Evolutionary conservation across 2,329 filamentous ascomycete species (phyloP).

Genomic region (Fusarium irregulare): DNA sequence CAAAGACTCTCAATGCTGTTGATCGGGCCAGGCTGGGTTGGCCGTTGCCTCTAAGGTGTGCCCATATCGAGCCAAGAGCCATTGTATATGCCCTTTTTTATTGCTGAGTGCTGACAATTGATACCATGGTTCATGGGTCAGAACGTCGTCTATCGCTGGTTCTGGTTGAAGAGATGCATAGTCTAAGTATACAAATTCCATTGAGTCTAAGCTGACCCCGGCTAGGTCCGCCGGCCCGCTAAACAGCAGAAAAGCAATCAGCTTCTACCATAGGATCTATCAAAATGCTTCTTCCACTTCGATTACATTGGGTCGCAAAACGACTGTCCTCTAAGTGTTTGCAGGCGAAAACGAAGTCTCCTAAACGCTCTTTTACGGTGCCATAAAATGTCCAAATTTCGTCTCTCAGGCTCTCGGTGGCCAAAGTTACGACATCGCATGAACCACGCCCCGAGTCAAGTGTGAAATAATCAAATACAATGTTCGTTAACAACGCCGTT

Average conservation of each 20-base stretch:
- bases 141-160: constrained; percentile 4
- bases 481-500: constrained; percentile 46
- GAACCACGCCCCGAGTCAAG: neutral
- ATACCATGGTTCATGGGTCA: constrained; percentile 19
- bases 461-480: constrained; percentile 32
- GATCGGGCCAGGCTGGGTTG: constrained; percentile 43
- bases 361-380: neutral
- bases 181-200: constrained; percentile 26
- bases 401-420: neutral
- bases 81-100: constrained; percentile 42
- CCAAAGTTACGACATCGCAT: neutral
- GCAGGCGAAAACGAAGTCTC: neutral
- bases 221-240: constrained; percentile 28
- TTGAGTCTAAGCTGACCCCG: constrained; percentile 39
- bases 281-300: neutral
- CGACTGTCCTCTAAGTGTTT: neutral
- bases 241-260: neutral
- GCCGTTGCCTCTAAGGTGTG: constrained; percentile 44
- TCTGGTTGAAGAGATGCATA: constrained; percentile 14
- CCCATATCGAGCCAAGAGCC: constrained; percentile 53
- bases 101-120: neutral
- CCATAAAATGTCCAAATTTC: neutral
- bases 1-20: constrained; percentile 61
- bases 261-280: too few relatives aligned
- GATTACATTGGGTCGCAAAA: neutral